Evolutionary conservation across 1,284 basidiomycete genomes (phyloP).

Genomic region (Neonothopanus nambi): DNA sequence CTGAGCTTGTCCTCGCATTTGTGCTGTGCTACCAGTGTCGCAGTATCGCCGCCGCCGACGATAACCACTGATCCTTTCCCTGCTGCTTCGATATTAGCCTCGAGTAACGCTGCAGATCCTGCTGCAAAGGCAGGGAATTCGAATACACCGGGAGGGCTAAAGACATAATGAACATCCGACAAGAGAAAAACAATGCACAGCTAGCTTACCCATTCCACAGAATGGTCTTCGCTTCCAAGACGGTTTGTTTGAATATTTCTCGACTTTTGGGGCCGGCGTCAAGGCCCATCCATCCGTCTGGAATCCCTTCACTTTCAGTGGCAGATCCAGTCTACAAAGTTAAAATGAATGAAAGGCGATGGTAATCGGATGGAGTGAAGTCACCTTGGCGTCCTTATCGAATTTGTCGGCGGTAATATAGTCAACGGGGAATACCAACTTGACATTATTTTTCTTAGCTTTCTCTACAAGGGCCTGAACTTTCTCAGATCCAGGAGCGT

Average conservation of each 20-base stretch:
- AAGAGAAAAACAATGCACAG: slow-evolving; percentile 4
- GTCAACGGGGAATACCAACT: slow-evolving; percentile 95
- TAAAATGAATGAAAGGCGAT: neutral
- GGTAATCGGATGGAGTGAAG: slow-evolving; percentile 19
- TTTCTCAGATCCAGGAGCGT: slow-evolving; percentile 88
- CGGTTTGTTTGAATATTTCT: slow-evolving; percentile 79
- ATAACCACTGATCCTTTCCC: slow-evolving; percentile 90
- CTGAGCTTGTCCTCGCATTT: slow-evolving; percentile 86
- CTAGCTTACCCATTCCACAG: slow-evolving; percentile 89
- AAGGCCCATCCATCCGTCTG: slow-evolving; percentile 93
- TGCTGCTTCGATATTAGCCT: slow-evolving; percentile 88
- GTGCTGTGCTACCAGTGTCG: slow-evolving; percentile 86
- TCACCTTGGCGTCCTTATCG: slow-evolving; percentile 84
- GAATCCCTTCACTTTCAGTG: slow-evolving; percentile 86
- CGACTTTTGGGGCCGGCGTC: slow-evolving; percentile 85
- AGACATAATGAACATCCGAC: slow-evolving; percentile 2
- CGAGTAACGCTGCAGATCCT: slow-evolving; percentile 85
- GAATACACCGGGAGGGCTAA: slow-evolving; percentile 92
- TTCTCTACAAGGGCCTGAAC: slow-evolving; percentile 87
- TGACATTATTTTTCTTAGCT: slow-evolving; percentile 92
- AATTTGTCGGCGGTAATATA: slow-evolving; percentile 96
- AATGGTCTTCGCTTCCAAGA: slow-evolving; percentile 92
- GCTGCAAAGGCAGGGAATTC: slow-evolving; percentile 92
- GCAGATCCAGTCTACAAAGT: slow-evolving; percentile 65
- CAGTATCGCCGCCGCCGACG: slow-evolving; percentile 92